Percentiles rank a stretch among this genome's conserved stretches.
Evolutionary conservation across 805 yeast species (phyloP).

Genomic region (Sugiyamaella boreocaroliniensis): DNA sequence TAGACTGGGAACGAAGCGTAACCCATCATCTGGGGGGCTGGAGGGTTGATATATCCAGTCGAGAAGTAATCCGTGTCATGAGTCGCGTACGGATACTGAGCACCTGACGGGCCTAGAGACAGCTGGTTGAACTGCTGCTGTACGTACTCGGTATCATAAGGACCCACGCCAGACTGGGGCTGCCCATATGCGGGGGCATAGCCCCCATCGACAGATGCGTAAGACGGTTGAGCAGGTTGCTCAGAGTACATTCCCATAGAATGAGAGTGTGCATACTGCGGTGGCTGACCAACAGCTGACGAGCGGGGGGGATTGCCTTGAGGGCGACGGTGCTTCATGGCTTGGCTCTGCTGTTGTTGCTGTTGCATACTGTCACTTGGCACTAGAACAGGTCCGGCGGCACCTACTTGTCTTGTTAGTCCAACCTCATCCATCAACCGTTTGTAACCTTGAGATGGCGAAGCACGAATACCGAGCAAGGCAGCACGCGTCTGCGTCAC

Average conservation of each 20-base stretch:
- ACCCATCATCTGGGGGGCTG: background rate
- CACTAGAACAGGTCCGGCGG: background rate
- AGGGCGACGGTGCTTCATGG: background rate
- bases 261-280: background rate
- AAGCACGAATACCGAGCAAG: constrained; percentile 51
- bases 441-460: constrained; percentile 62
- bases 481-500: constrained; percentile 56
- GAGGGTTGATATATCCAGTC: background rate
- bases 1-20: constrained; percentile 12
- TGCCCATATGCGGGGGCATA: background rate
- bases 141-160: constrained; percentile 2
- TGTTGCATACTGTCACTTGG: background rate
- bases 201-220: background rate
- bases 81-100: background rate
- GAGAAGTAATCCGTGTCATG: background rate
- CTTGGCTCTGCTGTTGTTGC: background rate
- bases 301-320: background rate
- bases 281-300: too few species aligned
- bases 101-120: background rate
- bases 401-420: constrained; percentile 27
- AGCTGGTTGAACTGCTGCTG: constrained; percentile 15
- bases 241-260: background rate
- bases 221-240: background rate
- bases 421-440: constrained; percentile 92
- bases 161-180: background rate